phyloP scores from a whole-genome alignment of 805 yeast species.

The Lipomyces yamadae region DNA sequence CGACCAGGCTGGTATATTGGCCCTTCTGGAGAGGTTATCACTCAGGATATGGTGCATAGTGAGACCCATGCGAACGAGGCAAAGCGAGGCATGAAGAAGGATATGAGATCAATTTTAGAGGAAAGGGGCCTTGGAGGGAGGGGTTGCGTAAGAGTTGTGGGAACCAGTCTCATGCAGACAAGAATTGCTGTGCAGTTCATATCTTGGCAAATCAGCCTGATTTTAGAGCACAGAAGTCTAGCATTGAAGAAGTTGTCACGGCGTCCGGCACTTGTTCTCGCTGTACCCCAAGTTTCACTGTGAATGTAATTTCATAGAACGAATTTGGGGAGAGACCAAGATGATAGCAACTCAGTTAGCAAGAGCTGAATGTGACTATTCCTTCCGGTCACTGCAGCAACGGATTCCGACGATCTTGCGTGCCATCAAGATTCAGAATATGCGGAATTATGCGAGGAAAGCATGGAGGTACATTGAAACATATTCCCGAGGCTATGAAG shows the following conservation, averaged over 20 bases:
- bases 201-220: not conserved
- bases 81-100: constrained; percentile 1
- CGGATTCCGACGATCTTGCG: constrained; percentile 1
- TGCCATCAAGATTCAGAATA: not conserved
- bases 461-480: no score
- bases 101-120: not conserved
- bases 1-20: not conserved
- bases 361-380: not conserved
- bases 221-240: not conserved
- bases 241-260: not conserved
- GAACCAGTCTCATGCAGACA: not conserved
- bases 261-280: not conserved
- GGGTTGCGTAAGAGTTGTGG: not conserved
- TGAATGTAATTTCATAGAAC: not conserved
- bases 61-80: not conserved
- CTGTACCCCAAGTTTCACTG: not conserved
- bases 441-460: not conserved
- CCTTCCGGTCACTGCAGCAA: not conserved
- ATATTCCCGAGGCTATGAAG: no score
- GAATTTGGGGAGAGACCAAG: not conserved
- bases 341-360: no score
- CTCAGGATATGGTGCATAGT: no score
- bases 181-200: not conserved
- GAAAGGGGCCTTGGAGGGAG: constrained; percentile 1
- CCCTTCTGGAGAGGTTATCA: not conserved